Evolutionary conservation across 176 grass and related monocot genomes (phyloP), one percentile per base, ranked within the genome.

Genomic region (Bolboschoenus planiculmis): DNA sequence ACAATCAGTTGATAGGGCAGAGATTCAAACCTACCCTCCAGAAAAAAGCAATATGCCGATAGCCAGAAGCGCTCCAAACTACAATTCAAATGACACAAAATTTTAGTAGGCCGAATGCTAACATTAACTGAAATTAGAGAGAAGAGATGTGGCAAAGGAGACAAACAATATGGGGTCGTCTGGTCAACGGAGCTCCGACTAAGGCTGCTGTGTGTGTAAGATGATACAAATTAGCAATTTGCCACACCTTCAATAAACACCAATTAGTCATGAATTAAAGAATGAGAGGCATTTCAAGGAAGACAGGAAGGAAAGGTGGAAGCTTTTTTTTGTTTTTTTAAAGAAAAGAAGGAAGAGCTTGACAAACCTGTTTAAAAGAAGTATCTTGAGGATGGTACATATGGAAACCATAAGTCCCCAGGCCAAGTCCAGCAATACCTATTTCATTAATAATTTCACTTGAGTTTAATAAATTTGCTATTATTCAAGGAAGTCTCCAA

Each of bases 141-240:
- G 0, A 21, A 60, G 10, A 6, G 11, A 9, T 30, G 24, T 42
- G 15, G 30, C 10, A 64, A 42, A 53, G 21, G 4, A 27, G 9
- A 88, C 90, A 67, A 26, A 97, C 94, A 46, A 90, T n/a, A 46
- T 89, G 86, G 75, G 94, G 94, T 78, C 21, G 72, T 46, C 84
- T 89, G 15, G 88, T 88, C 81, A 94, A 26, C 26, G 94, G 94
- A 86, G 88, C 90, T 81, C 91, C 94, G 43, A 97, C 77, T 82
- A 97, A 83, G 31, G 94, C 94, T 0, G 90, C 92, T 6, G 92
- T 94, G 88, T 97, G 94, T 51, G 92, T 89, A 63, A 94, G 90
- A 75, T 97, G 94, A 83, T 94, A 97, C 15, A 97, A 75, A 82
- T 89, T 91, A 7, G 94, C 94, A 0, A 90, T 97, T 10, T 89